Evolutionary conservation across 2,329 filamentous ascomycete species (phyloP).

Genomic region (Aspergillus sp.): DNA sequence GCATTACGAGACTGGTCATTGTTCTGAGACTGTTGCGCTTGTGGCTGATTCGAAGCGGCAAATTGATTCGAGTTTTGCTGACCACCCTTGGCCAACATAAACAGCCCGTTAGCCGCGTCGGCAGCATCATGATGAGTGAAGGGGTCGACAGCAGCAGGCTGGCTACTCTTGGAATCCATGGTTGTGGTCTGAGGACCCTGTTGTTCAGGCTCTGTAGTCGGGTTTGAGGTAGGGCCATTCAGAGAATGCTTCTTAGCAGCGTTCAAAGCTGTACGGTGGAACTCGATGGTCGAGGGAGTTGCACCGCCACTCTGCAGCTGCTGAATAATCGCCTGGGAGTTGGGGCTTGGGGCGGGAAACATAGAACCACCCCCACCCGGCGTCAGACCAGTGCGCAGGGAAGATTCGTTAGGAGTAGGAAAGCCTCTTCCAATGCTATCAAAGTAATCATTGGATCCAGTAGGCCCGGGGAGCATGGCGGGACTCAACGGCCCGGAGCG

Average conservation of each 20-base stretch:
- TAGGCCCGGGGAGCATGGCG: constrained; percentile 88
- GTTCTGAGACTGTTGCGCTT: constrained; percentile 47
- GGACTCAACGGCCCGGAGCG: constrained; percentile 91
- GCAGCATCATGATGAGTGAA: constrained; percentile 87
- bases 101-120: constrained; percentile 90
- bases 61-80: constrained; percentile 56
- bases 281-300: constrained; percentile 87
- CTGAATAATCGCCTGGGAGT: constrained; percentile 76
- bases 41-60: constrained; percentile 45
- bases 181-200: constrained; percentile 31
- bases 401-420: constrained; percentile 94
- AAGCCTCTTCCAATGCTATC: constrained; percentile 80
- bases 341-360: constrained; percentile 89
- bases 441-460: constrained; percentile 76
- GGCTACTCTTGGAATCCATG: constrained; percentile 39
- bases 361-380: constrained; percentile 94
- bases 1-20: constrained; percentile 47
- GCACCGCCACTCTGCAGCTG: constrained; percentile 74
- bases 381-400: constrained; percentile 82
- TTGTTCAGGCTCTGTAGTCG: constrained; percentile 35
- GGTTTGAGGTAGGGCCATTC: constrained; percentile 39
- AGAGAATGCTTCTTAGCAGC: constrained; percentile 60
- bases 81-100: constrained; percentile 70
- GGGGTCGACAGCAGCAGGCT: constrained; percentile 54
- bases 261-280: constrained; percentile 86